Evolutionary conservation across 345 rosid genomes (phyloP).

Genomic region (Draba incana): DNA sequence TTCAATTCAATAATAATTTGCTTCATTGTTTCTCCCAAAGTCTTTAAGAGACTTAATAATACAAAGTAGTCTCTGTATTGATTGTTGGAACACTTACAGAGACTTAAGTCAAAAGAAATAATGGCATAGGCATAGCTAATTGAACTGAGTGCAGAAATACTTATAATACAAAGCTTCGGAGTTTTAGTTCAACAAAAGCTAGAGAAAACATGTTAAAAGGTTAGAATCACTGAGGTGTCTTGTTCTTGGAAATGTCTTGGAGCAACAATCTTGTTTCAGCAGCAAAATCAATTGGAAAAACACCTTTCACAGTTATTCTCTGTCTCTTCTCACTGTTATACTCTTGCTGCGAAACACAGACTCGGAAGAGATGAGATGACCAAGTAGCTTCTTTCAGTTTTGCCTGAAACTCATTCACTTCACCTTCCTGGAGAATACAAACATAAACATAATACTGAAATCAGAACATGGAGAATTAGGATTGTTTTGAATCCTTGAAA

Average conservation of each 20-base stretch:
- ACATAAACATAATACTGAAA: neutral
- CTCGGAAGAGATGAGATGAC: constrained; percentile 72
- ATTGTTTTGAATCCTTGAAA: neutral
- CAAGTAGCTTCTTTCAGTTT: constrained; percentile 80
- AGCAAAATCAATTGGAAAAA: constrained; percentile 71
- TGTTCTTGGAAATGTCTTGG: constrained; percentile 75
- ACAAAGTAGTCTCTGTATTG: neutral
- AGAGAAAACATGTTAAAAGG: neutral
- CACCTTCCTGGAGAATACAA: constrained; percentile 44
- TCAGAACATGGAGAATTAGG: constrained; percentile 11
- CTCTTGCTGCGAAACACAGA: constrained; percentile 77
- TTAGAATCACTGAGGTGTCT: constrained; percentile 25
- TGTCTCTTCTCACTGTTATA: constrained; percentile 86
- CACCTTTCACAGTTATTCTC: constrained; percentile 75
- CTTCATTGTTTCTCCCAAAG: neutral
- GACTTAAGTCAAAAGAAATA: neutral
- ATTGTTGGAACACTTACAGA: constrained; percentile 1
- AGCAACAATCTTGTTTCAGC: constrained; percentile 77
- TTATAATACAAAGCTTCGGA: constrained; percentile 11
- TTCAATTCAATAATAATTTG: neutral
- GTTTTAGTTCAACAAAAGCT: constrained; percentile 11
- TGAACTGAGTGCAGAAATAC: neutral
- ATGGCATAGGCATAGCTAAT: neutral
- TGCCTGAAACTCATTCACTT: constrained; percentile 55
- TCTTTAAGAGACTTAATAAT: too few species aligned